Conservation (phyloP, 306 rosid species). For the Herpetospermum pedunculosum region DNA sequence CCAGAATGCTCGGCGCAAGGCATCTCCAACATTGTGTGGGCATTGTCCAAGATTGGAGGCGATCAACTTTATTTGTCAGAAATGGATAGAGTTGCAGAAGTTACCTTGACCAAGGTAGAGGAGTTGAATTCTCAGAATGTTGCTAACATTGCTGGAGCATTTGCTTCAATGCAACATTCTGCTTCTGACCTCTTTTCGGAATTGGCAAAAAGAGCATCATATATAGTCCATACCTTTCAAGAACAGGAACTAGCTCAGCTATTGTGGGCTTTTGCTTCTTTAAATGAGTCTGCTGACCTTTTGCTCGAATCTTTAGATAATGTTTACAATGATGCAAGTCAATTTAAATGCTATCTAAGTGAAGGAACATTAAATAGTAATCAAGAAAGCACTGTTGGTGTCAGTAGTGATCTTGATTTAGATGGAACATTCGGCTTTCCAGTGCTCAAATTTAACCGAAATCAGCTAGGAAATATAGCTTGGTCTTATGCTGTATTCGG, state of each 20-base stretch:
- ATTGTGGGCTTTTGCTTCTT: conserved; percentile 88
- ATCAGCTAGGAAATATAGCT: conserved; percentile 68
- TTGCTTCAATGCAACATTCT: conserved; percentile 91
- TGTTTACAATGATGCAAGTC: conserved; percentile 29
- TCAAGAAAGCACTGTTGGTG: conserved; percentile 19
- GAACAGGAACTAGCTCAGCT: conserved; percentile 92
- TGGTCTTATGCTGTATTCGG: conserved; percentile 92
- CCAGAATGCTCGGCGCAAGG: conserved; percentile 91
- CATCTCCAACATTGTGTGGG: conserved; percentile 82
- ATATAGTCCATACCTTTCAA: conserved; percentile 55
- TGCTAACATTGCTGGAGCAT: conserved; percentile 84
- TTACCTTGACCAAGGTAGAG: conserved; percentile 57
- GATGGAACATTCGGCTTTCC: conserved; percentile 28
- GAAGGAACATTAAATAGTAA: conserved; percentile 13
- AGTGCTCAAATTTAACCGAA: conserved; percentile 46
- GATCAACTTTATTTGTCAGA: conserved; percentile 78
- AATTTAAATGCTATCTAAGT: conserved; percentile 25
- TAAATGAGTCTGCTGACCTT: conserved; percentile 50
- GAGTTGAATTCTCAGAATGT: conserved; percentile 84
- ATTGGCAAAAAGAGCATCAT: conserved; percentile 54
- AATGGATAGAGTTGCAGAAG: conserved; percentile 91
- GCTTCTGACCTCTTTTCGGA: conserved; percentile 62
- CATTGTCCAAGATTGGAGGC: conserved; percentile 86
- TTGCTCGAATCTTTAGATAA: conserved; percentile 59
- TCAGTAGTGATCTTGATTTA: conserved; percentile 16